phyloP scores from a whole-genome alignment of 2,329 filamentous ascomycete genomes.

The Aphanoascus verrucosus region DNA sequence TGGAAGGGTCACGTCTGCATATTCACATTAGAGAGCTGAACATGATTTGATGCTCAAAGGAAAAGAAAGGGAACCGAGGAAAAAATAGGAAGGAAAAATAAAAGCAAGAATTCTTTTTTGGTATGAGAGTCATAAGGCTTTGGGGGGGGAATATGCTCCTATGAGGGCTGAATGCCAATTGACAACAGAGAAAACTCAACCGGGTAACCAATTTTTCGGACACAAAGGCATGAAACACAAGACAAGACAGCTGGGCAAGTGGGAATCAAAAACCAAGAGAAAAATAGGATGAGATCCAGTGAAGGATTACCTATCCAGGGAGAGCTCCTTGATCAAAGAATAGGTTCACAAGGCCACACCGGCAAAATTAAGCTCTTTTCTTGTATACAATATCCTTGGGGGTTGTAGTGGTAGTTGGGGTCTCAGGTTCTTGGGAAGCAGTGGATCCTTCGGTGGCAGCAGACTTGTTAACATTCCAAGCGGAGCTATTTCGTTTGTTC shows the following conservation, averaged over 20 bases:
- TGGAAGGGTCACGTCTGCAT: background rate
- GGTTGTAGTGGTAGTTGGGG: background rate
- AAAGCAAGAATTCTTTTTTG: background rate
- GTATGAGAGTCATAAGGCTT: too few relatives aligned
- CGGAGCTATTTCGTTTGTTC: conserved; percentile 32
- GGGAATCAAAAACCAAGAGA: conserved; percentile 2
- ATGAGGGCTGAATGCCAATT: too few relatives aligned
- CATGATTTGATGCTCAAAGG: background rate
- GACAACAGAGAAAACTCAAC: too few relatives aligned
- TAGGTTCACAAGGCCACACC: background rate
- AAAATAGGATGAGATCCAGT: background rate
- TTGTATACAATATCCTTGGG: conserved; percentile 11
- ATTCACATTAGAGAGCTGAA: background rate
- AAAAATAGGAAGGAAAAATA: background rate
- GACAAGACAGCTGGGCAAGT: background rate
- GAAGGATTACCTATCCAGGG: background rate
- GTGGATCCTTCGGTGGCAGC: conserved; percentile 21
- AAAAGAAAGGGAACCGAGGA: background rate
- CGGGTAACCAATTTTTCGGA: background rate
- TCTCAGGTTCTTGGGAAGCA: background rate
- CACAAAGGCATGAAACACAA: background rate
- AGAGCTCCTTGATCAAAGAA: background rate
- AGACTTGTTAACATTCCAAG: conserved; percentile 28
- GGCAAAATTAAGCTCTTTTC: conserved; percentile 1
- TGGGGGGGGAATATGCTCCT: too few relatives aligned